Conservation (phyloP, 257 asterid species). For the Nicotiana noctiflora region DNA sequence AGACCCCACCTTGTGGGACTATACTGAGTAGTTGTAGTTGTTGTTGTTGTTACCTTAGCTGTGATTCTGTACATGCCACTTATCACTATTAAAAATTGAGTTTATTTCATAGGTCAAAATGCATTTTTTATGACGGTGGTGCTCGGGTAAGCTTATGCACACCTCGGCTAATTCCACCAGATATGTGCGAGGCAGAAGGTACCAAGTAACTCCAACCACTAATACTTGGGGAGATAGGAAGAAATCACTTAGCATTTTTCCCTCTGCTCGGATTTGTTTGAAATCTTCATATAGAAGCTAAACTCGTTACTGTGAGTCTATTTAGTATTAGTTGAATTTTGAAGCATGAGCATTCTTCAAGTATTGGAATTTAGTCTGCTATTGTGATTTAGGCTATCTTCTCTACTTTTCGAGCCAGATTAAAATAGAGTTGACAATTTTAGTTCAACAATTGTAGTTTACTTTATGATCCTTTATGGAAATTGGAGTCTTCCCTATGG, state of each 20-base stretch:
- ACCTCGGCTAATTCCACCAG: no score
- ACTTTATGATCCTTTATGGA: not conserved
- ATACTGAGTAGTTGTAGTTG: no score
- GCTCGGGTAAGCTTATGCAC: no score
- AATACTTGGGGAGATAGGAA: no score
- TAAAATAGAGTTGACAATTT: not conserved
- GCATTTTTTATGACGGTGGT: not conserved
- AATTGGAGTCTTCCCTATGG: not conserved
- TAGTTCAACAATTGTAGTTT: not conserved
- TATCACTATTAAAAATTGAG: not conserved
- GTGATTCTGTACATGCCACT: not conserved
- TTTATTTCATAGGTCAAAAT: not conserved
- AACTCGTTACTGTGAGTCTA: not conserved
- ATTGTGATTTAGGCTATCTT: not conserved
- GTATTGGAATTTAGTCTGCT: not conserved
- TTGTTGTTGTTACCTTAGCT: no score
- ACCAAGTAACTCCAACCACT: no score
- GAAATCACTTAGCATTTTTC: no score
- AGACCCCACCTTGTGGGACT: no score
- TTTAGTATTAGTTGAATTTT: not conserved
- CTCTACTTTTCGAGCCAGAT: not conserved
- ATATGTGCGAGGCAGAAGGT: no score
- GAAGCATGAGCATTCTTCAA: not conserved
- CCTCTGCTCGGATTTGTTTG: not conserved
- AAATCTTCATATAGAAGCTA: not conserved